A percentile compares a stretch with the other conserved stretches of the same genome.
Conservation (phyloP, 208 protist species). For the Trypanosoma vivax region DNA sequence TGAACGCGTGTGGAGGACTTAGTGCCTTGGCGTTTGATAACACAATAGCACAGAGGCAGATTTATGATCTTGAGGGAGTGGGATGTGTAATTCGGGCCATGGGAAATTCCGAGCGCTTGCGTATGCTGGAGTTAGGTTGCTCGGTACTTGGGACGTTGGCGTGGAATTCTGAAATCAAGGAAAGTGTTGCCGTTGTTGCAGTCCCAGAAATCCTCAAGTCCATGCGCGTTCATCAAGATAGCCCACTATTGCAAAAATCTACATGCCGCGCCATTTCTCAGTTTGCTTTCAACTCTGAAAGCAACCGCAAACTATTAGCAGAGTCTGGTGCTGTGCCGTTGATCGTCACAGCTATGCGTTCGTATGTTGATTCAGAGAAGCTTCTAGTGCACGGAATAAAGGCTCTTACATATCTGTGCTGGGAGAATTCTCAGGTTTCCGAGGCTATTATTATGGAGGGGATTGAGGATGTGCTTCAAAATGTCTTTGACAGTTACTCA, state of each 20-base stretch:
- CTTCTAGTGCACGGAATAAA: slow-evolving; percentile 88
- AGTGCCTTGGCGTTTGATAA: slow-evolving; percentile 91
- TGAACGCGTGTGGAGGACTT: slow-evolving; percentile 87
- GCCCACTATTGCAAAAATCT: slow-evolving; percentile 86
- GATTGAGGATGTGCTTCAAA: slow-evolving; percentile 72
- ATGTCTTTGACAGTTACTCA: slow-evolving; percentile 62
- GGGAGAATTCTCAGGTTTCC: slow-evolving; percentile 83
- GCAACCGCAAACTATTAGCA: slow-evolving; percentile 76
- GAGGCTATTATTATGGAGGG: slow-evolving; percentile 78
- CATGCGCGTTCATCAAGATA: slow-evolving; percentile 74
- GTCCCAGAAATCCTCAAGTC: slow-evolving; percentile 82
- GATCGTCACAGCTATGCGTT: slow-evolving; percentile 81
- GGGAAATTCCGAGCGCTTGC: slow-evolving; percentile 79
- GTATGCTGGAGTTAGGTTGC: slow-evolving; percentile 89
- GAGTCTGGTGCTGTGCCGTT: slow-evolving; percentile 82
- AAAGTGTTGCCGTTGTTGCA: slow-evolving; percentile 73
- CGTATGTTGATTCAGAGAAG: slow-evolving; percentile 80
- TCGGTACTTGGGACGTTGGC: slow-evolving; percentile 86
- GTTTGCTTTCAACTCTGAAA: slow-evolving; percentile 90
- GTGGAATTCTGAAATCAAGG: slow-evolving; percentile 90
- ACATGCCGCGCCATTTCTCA: slow-evolving; percentile 88
- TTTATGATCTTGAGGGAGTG: slow-evolving; percentile 85
- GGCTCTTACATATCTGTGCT: slow-evolving; percentile 90
- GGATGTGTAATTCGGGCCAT: slow-evolving; percentile 84
- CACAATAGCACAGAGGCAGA: slow-evolving; percentile 80